Conservation (phyloP, 345 rosid species). For the Linum usitatissimum region DNA sequence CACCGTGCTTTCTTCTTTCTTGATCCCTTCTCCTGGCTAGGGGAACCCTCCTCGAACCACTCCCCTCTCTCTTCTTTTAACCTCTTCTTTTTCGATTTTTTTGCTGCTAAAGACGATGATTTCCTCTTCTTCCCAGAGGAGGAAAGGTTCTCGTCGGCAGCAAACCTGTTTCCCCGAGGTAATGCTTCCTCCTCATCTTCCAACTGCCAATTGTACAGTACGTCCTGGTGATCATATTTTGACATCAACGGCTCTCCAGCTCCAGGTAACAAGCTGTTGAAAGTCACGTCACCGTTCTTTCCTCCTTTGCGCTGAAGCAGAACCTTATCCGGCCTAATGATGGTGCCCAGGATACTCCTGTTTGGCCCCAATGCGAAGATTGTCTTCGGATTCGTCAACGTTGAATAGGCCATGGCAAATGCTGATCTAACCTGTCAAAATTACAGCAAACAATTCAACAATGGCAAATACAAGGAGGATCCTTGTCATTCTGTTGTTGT, state of each 20-base stretch:
- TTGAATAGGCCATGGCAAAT: conserved; percentile 67
- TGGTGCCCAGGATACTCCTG: conserved; percentile 84
- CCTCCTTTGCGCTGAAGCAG: conserved; percentile 79
- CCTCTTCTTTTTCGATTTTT: conserved; percentile 33
- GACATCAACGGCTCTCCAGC: conserved; percentile 64
- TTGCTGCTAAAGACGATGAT: conserved; percentile 27
- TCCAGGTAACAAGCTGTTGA: conserved; percentile 66
- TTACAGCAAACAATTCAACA: background rate
- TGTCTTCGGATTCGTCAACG: conserved; percentile 58
- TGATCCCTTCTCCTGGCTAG: conserved; percentile 21
- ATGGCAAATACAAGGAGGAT: background rate
- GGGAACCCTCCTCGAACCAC: conserved; percentile 20
- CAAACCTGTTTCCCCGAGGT: conserved; percentile 41
- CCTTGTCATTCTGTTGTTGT: background rate
- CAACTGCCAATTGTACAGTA: conserved; percentile 63
- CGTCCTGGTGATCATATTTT: conserved; percentile 28
- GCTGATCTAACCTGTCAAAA: conserved; percentile 77
- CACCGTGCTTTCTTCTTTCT: conserved; percentile 20
- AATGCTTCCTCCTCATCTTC: conserved; percentile 57
- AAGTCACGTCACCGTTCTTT: conserved; percentile 47
- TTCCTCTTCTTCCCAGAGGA: conserved; percentile 49
- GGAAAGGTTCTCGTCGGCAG: conserved; percentile 20
- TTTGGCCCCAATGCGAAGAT: conserved; percentile 50
- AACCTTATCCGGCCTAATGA: conserved; percentile 70
- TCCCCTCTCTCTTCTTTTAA: conserved; percentile 14